Percentiles rank a stretch among this genome's conserved stretches.
Evolutionary conservation across 2,329 filamentous ascomycete species (phyloP).

Genomic region (Nothomitra cinnamomea): DNA sequence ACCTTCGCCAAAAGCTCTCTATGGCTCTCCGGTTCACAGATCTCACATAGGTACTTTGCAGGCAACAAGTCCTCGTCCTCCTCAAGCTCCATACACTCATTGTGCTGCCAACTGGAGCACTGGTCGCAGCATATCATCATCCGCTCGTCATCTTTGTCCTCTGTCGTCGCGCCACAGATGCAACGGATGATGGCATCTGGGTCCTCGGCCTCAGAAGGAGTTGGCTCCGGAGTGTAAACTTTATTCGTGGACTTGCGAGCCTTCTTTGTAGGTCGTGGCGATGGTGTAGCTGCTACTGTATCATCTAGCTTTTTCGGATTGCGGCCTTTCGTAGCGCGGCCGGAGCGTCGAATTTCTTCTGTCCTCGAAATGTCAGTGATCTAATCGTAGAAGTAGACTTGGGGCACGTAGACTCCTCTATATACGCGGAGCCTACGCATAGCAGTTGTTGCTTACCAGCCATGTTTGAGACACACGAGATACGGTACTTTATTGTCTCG

Average conservation of each 20-base stretch:
- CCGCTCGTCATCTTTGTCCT: constrained; percentile 70
- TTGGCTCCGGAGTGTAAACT: constrained; percentile 26
- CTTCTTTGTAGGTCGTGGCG: constrained; percentile 22
- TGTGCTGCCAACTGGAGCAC: constrained; percentile 93
- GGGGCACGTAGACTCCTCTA: constrained; percentile 3
- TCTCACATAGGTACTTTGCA: constrained; percentile 81
- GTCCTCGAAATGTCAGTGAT: constrained; percentile 14
- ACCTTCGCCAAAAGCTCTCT: constrained; percentile 64
- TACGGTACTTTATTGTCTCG: constrained; percentile 5
- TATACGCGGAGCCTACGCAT: constrained; percentile 13
- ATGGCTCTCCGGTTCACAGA: constrained; percentile 73
- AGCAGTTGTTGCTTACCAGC: constrained; percentile 37
- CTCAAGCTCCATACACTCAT: constrained; percentile 80
- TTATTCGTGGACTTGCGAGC: constrained; percentile 29
- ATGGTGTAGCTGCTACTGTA: constrained; percentile 34
- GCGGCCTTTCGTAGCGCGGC: constrained; percentile 90
- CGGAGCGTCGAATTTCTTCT: constrained; percentile 84
- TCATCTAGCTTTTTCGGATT: constrained; percentile 77
- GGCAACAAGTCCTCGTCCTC: constrained; percentile 60
- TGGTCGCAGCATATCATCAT: constrained; percentile 93
- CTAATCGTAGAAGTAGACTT: neutral
- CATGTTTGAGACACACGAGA: constrained; percentile 26
- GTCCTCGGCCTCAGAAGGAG: constrained; percentile 26
- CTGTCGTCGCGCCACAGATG: constrained; percentile 75
- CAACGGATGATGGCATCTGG: constrained; percentile 73